Evolutionary conservation across 768 basidiomycete genomes (phyloP).

Genomic region (Russula vinacea): DNA sequence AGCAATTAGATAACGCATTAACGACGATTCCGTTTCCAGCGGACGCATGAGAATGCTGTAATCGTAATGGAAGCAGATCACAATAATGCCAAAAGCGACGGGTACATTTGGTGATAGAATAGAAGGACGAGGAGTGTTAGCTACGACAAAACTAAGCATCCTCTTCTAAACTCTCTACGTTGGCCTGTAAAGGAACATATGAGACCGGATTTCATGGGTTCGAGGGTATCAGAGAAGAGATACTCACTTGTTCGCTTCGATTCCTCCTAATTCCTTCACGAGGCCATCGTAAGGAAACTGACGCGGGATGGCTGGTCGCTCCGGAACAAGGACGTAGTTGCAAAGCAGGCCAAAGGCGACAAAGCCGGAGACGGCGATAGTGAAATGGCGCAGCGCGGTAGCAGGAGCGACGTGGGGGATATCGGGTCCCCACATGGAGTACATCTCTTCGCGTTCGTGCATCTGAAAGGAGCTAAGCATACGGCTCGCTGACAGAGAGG

Average conservation of each 20-base stretch:
- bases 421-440: constrained; percentile 89
- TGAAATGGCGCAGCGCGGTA: constrained; percentile 62
- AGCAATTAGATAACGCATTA: neutral
- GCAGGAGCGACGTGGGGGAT: constrained; percentile 57
- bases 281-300: constrained; percentile 77
- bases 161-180: constrained; percentile 37
- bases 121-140: neutral
- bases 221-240: neutral
- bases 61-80: neutral
- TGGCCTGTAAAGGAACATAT: constrained; percentile 37
- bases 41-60: neutral
- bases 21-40: neutral
- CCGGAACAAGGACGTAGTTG: constrained; percentile 54
- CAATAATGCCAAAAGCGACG: neutral
- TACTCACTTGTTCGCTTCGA: constrained; percentile 70
- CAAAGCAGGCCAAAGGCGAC: constrained; percentile 58
- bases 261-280: constrained; percentile 71
- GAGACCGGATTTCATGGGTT: neutral
- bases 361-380: constrained; percentile 59
- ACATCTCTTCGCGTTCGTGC: constrained; percentile 74
- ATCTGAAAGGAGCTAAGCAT: constrained; percentile 45
- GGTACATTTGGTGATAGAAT: neutral
- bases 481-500: constrained; percentile 5
- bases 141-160: constrained; percentile 34
- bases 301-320: constrained; percentile 63